phyloP scores from a whole-genome alignment of 31 red algal genomes.

The Odonthalia washingtoniensis region DNA sequence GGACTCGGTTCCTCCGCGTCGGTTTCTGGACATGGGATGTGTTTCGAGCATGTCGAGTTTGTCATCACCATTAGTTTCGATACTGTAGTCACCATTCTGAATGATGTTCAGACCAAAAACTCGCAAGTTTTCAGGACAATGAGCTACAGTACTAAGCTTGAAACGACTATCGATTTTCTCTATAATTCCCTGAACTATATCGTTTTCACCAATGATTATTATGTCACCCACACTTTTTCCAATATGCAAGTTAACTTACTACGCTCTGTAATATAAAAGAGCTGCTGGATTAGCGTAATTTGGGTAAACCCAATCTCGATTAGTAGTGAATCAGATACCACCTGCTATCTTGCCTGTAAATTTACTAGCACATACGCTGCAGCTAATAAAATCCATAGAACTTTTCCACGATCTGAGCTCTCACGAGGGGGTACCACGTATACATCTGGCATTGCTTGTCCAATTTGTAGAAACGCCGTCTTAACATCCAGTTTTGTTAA shows the following conservation, averaged over 20 bases:
- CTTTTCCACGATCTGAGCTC: neutral
- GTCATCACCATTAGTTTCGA: no score
- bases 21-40: neutral
- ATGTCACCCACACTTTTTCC: slow-evolving; percentile 39
- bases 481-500: slow-evolving; percentile 39
- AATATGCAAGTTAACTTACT: neutral
- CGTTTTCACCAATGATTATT: neutral
- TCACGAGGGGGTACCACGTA: slow-evolving; percentile 32
- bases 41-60: neutral
- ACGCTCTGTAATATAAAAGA: neutral
- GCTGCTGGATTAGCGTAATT: neutral
- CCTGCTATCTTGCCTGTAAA: no score
- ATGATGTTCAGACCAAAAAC: slow-evolving; percentile 15
- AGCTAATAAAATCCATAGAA: slow-evolving; percentile 22
- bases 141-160: neutral
- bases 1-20: neutral
- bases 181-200: neutral
- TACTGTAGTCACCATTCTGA: no score
- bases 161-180: neutral
- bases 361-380: slow-evolving; percentile 40
- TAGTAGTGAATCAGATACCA: neutral
- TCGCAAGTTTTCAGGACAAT: neutral
- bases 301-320: neutral
- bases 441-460: neutral
- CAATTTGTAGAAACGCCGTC: slow-evolving; percentile 4